phyloP scores from a whole-genome alignment of 2,329 filamentous ascomycete genomes.

The Alternaria dauci region DNA sequence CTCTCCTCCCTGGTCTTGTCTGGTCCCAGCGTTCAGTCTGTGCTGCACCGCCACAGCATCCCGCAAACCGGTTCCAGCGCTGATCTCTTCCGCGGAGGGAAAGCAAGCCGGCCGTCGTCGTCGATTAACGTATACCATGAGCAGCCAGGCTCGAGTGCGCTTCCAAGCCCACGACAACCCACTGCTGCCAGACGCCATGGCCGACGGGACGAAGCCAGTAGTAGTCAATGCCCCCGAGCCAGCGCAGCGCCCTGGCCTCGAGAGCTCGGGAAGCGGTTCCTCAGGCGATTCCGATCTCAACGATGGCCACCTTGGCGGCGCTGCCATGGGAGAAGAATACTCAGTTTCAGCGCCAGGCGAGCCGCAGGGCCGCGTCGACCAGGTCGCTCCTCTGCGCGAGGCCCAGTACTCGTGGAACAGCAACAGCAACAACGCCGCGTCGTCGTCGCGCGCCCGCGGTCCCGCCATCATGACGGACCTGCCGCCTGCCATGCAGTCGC shows the following conservation, averaged over 20 bases:
- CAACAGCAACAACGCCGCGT: slow-evolving; percentile 4
- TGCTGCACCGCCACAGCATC: slow-evolving; percentile 21
- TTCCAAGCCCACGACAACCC: slow-evolving; percentile 26
- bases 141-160: slow-evolving; percentile 38
- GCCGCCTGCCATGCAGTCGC: slow-evolving; percentile 30
- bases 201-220: slow-evolving; percentile 41
- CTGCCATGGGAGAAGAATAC: slow-evolving; percentile 47
- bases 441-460: slow-evolving; percentile 36
- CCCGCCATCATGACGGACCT: slow-evolving; percentile 38
- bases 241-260: slow-evolving; percentile 14
- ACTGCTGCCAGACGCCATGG: slow-evolving; percentile 28
- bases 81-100: slow-evolving; percentile 19
- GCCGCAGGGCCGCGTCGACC: slow-evolving; percentile 35
- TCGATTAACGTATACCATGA: slow-evolving; percentile 26
- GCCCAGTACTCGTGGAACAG: slow-evolving; percentile 36
- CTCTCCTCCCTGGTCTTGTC: not conserved
- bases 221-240: slow-evolving; percentile 42
- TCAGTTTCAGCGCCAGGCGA: slow-evolving; percentile 48
- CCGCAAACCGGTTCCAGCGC: slow-evolving; percentile 15
- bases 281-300: slow-evolving; percentile 54
- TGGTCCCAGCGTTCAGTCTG: not conserved
- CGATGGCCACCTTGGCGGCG: slow-evolving; percentile 55
- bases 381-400: slow-evolving; percentile 43
- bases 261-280: slow-evolving; percentile 57
- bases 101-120: slow-evolving; percentile 5